Evolutionary conservation across 2,329 filamentous ascomycete genomes (phyloP).

Genomic region (Annulohypoxylon truncatum): DNA sequence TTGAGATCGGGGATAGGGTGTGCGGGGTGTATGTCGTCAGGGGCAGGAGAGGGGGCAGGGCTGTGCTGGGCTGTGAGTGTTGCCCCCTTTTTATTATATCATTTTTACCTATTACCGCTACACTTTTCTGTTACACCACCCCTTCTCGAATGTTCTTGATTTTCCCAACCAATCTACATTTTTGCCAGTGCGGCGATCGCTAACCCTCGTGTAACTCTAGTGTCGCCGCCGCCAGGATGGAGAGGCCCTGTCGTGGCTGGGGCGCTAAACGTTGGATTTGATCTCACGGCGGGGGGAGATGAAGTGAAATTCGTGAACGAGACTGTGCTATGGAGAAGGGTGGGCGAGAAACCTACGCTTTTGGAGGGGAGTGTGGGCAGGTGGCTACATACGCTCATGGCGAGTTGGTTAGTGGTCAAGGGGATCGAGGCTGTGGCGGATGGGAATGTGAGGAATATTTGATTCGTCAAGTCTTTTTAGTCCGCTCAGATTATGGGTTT

Average conservation of each 20-base stretch:
- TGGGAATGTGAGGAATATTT: neutral
- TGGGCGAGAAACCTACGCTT: constrained; percentile 35
- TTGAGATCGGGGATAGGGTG: constrained; percentile 40
- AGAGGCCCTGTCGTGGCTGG: constrained; percentile 14
- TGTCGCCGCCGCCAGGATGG: constrained; percentile 43
- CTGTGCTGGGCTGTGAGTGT: constrained; percentile 30
- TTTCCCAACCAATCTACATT: neutral
- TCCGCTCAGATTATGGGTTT: neutral
- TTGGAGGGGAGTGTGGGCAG: constrained; percentile 41
- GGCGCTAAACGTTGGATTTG: constrained; percentile 44
- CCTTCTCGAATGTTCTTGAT: neutral
- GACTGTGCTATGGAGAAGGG: constrained; percentile 54
- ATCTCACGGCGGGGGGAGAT: constrained; percentile 49
- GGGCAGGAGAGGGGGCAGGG: constrained; percentile 7
- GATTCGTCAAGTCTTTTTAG: neutral
- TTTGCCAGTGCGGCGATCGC: neutral
- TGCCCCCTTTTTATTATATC: neutral
- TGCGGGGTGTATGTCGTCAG: constrained; percentile 46
- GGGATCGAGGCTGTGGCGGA: constrained; percentile 41
- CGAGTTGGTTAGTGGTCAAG: constrained; percentile 44
- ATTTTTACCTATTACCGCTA: neutral
- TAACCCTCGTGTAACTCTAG: neutral
- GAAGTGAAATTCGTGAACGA: constrained; percentile 53
- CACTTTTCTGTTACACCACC: neutral
- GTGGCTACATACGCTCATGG: constrained; percentile 44